Evolutionary conservation across 176 grass and related monocot genomes (phyloP).

Genomic region (Pontederia crassipes): DNA sequence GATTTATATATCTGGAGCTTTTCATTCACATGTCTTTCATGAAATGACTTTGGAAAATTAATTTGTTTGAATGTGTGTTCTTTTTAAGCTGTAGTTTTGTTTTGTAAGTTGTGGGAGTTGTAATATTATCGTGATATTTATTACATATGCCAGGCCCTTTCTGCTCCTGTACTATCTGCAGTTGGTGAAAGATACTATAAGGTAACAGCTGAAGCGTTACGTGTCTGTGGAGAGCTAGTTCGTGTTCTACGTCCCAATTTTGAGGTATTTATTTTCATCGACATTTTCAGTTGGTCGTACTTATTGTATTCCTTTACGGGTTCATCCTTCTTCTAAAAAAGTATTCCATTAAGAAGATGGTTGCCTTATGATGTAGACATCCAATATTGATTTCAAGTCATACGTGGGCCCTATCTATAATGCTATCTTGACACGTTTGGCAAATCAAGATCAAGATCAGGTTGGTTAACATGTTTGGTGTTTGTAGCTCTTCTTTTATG

Average conservation of each 20-base stretch:
- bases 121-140: no score
- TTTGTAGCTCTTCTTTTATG: constrained; percentile 31
- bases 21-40: not conserved
- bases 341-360: not conserved
- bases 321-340: no score
- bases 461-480: constrained; percentile 21
- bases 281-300: constrained; percentile 5
- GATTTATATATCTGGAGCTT: no score
- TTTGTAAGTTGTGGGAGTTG: not conserved
- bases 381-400: constrained; percentile 51
- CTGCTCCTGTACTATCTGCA: constrained; percentile 76
- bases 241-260: constrained; percentile 80
- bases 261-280: constrained; percentile 38
- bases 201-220: constrained; percentile 95
- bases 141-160: constrained; percentile 51
- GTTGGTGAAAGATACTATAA: constrained; percentile 99
- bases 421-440: constrained; percentile 76
- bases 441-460: constrained; percentile 99
- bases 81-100: not conserved
- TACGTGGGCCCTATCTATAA: constrained; percentile 80
- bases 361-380: constrained; percentile 34
- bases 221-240: constrained; percentile 90
- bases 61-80: not conserved
- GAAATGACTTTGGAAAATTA: not conserved
- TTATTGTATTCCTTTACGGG: not conserved